These are phyloP conservation scores for Gynostemma pentaphyllum DNA, from an alignment of 306 rosid genomes.

Conservation along the genomic window DNA sequence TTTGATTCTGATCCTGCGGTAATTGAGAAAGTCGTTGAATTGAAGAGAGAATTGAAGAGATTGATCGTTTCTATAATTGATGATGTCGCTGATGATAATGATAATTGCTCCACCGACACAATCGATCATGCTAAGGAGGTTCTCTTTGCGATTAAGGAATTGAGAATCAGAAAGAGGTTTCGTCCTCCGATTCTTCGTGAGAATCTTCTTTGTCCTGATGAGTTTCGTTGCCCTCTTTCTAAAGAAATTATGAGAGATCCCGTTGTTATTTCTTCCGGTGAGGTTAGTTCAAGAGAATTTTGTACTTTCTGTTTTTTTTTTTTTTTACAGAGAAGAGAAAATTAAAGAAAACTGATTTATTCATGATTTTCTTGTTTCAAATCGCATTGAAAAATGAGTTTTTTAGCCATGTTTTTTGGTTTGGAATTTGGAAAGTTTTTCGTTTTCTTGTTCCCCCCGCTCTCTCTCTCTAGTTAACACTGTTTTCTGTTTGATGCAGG, in stretches of 20 bases:
- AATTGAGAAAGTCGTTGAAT: slow-evolving; percentile 39
- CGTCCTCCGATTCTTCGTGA: slow-evolving; percentile 34
- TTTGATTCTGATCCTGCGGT: slow-evolving; percentile 45
- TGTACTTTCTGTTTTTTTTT: background rate
- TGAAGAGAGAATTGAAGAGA: slow-evolving; percentile 71
- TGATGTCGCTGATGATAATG: no score
- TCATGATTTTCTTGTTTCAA: no score
- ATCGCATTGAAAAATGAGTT: background rate
- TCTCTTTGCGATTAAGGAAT: slow-evolving; percentile 42
- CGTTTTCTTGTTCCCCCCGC: background rate
- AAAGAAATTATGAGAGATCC: slow-evolving; percentile 92
- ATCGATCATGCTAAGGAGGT: slow-evolving; percentile 56
- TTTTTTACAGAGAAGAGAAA: no score
- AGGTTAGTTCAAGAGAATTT: slow-evolving; percentile 33
- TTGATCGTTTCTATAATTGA: slow-evolving; percentile 46
- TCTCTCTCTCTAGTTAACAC: background rate
- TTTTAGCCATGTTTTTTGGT: background rate
- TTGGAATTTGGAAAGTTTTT: background rate
- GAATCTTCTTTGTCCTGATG: slow-evolving; percentile 42
- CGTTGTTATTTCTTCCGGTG: slow-evolving; percentile 69
- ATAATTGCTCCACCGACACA: slow-evolving; percentile 33
- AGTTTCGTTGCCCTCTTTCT: slow-evolving; percentile 76
- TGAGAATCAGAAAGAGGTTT: slow-evolving; percentile 43
- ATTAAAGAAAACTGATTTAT: background rate
- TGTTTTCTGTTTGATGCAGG: background rate